Conservation (phyloP, 352 stramenopile genomes). For the Phytophthora meadii region DNA sequence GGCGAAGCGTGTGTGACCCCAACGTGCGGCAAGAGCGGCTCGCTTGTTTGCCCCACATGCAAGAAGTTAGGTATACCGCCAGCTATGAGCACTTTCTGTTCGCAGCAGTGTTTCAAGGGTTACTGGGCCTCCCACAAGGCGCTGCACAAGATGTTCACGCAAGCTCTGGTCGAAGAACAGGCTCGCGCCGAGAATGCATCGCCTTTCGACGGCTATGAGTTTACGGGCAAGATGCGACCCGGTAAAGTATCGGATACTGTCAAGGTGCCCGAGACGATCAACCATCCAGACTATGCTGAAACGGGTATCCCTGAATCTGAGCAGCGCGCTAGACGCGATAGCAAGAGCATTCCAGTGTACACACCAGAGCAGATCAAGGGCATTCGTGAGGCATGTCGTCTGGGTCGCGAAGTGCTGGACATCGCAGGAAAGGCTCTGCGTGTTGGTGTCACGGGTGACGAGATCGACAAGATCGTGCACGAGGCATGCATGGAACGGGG, state of each 20-base stretch:
- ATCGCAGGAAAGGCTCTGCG: slow-evolving; percentile 88
- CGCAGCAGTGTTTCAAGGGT: slow-evolving; percentile 96
- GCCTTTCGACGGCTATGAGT: slow-evolving; percentile 77
- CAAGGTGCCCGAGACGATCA: slow-evolving; percentile 82
- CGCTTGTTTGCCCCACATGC: slow-evolving; percentile 92
- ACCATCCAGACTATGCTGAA: slow-evolving; percentile 90
- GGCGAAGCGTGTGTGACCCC: slow-evolving; percentile 65
- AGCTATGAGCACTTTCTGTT: slow-evolving; percentile 92
- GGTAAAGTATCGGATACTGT: slow-evolving; percentile 76
- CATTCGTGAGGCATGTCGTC: slow-evolving; percentile 91
- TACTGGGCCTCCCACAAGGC: slow-evolving; percentile 96
- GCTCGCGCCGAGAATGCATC: slow-evolving; percentile 16
- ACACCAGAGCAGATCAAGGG: slow-evolving; percentile 92
- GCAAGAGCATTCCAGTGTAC: slow-evolving; percentile 92
- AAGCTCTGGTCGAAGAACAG: slow-evolving; percentile 46
- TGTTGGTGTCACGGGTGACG: slow-evolving; percentile 94
- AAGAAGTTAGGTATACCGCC: slow-evolving; percentile 90
- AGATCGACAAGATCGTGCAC: slow-evolving; percentile 97
- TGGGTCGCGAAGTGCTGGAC: slow-evolving; percentile 96
- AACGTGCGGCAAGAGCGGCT: slow-evolving; percentile 79
- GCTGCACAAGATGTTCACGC: slow-evolving; percentile 95
- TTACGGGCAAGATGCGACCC: slow-evolving; percentile 88
- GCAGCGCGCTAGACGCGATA: slow-evolving; percentile 48
- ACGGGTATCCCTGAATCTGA: slow-evolving; percentile 77
- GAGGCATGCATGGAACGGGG: slow-evolving; percentile 90